Percentiles rank a stretch among this genome's conserved stretches.
Conservation (phyloP, 2,329 filamentous ascomycete species). For the Talaromyces piceae region DNA sequence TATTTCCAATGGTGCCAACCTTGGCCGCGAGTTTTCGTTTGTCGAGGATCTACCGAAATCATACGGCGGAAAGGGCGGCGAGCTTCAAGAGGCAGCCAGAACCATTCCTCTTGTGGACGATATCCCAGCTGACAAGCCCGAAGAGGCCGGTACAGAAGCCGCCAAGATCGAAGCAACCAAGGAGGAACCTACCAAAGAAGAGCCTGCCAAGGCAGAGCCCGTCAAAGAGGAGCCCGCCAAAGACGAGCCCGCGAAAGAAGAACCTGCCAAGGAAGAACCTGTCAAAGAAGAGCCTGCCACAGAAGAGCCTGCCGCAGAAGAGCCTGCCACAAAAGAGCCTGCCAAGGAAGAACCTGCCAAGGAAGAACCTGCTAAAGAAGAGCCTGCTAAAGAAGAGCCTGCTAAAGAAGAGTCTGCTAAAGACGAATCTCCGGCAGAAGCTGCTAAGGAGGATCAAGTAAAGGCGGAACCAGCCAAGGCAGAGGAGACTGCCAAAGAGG, state of each 20-base stretch:
- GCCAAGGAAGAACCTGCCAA: slow-evolving; percentile 15
- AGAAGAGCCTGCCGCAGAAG: slow-evolving; percentile 3
- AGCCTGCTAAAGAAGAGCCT: slow-evolving; percentile 15
- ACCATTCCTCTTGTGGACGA: slow-evolving; percentile 25
- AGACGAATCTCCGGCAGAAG: not conserved
- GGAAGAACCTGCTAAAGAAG: slow-evolving; percentile 14
- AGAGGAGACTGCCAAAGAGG: slow-evolving; percentile 4
- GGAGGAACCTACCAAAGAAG: slow-evolving; percentile 12
- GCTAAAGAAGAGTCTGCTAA: not conserved
- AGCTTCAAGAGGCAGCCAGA: slow-evolving; percentile 36
- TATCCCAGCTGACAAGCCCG: slow-evolving; percentile 11
- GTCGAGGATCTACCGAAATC: slow-evolving; percentile 60
- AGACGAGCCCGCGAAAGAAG: slow-evolving; percentile 3
- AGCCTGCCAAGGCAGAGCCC: slow-evolving; percentile 15
- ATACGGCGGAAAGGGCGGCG: slow-evolving; percentile 67
- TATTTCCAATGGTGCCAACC: slow-evolving; percentile 62
- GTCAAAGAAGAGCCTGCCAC: slow-evolving; percentile 2
- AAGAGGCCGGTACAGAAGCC: slow-evolving; percentile 3
- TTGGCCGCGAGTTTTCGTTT: slow-evolving; percentile 57
- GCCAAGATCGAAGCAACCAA: slow-evolving; percentile 11
- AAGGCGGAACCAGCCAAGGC: not conserved
- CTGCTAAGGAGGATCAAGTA: too few species aligned
- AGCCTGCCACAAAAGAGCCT: slow-evolving; percentile 5
- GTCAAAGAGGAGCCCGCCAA: slow-evolving; percentile 15
- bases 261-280: slow-evolving; percentile 9